These are phyloP conservation scores for Colletotrichum viniferum DNA, from an alignment of 2,329 filamentous ascomycete species.

Conservation along the genomic window DNA sequence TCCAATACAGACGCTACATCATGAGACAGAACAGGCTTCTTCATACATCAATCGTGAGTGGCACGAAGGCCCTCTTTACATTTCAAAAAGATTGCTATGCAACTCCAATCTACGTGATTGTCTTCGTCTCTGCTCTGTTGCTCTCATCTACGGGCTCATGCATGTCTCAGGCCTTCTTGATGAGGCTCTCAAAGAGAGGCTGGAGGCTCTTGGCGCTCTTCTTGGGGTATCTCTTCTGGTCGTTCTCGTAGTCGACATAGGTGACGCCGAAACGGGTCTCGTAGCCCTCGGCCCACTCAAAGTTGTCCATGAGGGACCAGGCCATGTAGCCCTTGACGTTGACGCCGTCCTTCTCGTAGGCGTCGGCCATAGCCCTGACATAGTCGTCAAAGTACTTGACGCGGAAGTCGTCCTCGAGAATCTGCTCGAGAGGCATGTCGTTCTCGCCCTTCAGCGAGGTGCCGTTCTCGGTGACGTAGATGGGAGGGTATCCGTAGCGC, in stretches of 20 bases:
- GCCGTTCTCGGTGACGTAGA: conserved; percentile 90
- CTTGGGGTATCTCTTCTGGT: conserved; percentile 82
- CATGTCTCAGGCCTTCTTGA: conserved; percentile 60
- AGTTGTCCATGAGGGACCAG: conserved; percentile 90
- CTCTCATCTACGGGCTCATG: background rate
- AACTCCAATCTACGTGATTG: background rate
- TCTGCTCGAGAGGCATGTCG: conserved; percentile 70
- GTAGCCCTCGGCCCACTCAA: conserved; percentile 92
- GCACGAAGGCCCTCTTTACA: background rate
- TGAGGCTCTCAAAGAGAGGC: conserved; percentile 72
- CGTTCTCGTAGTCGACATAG: conserved; percentile 81
- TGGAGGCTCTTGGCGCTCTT: conserved; percentile 78
- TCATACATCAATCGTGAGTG: conserved; percentile 8
- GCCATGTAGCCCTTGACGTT: conserved; percentile 82
- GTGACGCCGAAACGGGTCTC: conserved; percentile 85
- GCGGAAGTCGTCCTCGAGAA: conserved; percentile 83
- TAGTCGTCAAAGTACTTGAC: conserved; percentile 81
- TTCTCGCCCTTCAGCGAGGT: conserved; percentile 86
- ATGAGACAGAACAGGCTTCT: background rate
- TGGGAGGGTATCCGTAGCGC: conserved; percentile 76
- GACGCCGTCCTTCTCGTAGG: conserved; percentile 74
- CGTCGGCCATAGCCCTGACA: conserved; percentile 76
- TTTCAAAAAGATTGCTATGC: background rate
- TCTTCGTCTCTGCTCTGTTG: background rate
- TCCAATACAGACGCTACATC: background rate